Evolutionary conservation across 2,329 filamentous ascomycete species (phyloP).

Genomic region (Alternaria gansuensis): DNA sequence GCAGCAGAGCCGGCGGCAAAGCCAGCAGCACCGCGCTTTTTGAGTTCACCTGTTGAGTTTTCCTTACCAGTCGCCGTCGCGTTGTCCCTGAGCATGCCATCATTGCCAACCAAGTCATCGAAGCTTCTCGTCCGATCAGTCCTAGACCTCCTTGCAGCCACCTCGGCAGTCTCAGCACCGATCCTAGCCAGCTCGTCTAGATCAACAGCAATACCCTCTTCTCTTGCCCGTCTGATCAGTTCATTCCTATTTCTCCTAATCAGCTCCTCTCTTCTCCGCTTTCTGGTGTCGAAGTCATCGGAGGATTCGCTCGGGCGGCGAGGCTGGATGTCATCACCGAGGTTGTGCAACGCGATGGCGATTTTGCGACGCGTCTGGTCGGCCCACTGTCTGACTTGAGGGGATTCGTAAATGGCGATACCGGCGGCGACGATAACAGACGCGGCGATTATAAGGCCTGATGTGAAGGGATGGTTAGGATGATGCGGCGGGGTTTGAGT

Average conservation of each 20-base stretch:
- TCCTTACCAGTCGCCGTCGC: slow-evolving; percentile 40
- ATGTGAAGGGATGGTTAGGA: slow-evolving; percentile 42
- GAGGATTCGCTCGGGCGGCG: slow-evolving; percentile 46
- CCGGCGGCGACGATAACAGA: slow-evolving; percentile 69
- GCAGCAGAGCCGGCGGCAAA: slow-evolving; percentile 53
- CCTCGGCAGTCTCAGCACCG: slow-evolving; percentile 41
- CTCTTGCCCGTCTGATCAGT: slow-evolving; percentile 47
- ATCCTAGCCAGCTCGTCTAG: slow-evolving; percentile 52
- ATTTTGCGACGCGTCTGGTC: slow-evolving; percentile 69
- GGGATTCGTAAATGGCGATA: slow-evolving; percentile 70
- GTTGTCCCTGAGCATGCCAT: slow-evolving; percentile 50
- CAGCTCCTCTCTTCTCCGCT: slow-evolving; percentile 45
- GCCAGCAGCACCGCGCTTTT: slow-evolving; percentile 47
- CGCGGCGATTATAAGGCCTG: slow-evolving; percentile 70
- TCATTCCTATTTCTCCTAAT: slow-evolving; percentile 49
- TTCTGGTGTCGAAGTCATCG: slow-evolving; percentile 46
- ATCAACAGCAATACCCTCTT: slow-evolving; percentile 55
- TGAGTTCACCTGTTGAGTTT: slow-evolving; percentile 26
- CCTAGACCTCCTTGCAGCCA: slow-evolving; percentile 28
- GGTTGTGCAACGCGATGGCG: slow-evolving; percentile 65
- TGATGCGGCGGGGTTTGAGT: slow-evolving; percentile 23
- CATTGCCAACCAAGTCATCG: slow-evolving; percentile 53
- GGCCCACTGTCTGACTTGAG: slow-evolving; percentile 70
- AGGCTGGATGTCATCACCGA: slow-evolving; percentile 67
- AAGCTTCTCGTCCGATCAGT: slow-evolving; percentile 47